These are phyloP conservation scores for Phytophthora quininea DNA, from an alignment of 352 stramenopile species.

Conservation along the genomic window DNA sequence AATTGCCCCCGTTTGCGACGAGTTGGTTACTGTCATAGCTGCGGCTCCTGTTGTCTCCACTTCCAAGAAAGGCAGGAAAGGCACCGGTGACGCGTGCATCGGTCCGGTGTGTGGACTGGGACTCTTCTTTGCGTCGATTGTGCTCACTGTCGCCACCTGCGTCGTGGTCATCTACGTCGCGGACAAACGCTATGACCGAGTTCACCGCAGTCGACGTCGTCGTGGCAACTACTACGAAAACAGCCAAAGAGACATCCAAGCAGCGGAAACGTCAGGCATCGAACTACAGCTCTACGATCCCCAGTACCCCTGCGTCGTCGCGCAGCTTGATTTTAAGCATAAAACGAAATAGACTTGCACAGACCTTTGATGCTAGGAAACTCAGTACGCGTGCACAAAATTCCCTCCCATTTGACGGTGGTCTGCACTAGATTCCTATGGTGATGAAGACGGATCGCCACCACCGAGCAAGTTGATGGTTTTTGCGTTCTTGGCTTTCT, in stretches of 20 bases:
- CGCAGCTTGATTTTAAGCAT: conserved; percentile 4
- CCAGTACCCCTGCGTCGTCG: conserved; percentile 16
- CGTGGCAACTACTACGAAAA: conserved; percentile 30
- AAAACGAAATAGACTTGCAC: conserved; percentile 13
- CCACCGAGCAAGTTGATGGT: conserved; percentile 59
- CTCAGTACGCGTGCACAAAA: not conserved
- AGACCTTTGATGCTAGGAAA: too few relatives aligned
- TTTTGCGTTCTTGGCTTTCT: conserved; percentile 66
- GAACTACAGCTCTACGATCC: conserved; percentile 16
- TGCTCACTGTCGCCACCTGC: conserved; percentile 42
- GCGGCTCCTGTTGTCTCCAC: conserved; percentile 12
- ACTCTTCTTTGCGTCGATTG: conserved; percentile 48
- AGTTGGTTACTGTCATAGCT: conserved; percentile 27
- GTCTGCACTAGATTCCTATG: conserved; percentile 6
- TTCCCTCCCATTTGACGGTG: not conserved
- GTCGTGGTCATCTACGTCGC: conserved; percentile 45
- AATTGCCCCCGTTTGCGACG: conserved; percentile 15
- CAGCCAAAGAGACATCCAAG: conserved; percentile 21
- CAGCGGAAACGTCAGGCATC: conserved; percentile 19
- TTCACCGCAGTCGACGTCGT: conserved; percentile 25
- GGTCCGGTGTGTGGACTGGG: conserved; percentile 40
- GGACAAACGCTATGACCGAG: conserved; percentile 38
- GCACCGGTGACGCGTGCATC: conserved; percentile 40
- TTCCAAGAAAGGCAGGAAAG: conserved; percentile 31
- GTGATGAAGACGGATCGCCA: conserved; percentile 19